Base-by-base conservation (phyloP, 768 basidiomycete genomes). In the Pisolithus microcarpus region DNA sequence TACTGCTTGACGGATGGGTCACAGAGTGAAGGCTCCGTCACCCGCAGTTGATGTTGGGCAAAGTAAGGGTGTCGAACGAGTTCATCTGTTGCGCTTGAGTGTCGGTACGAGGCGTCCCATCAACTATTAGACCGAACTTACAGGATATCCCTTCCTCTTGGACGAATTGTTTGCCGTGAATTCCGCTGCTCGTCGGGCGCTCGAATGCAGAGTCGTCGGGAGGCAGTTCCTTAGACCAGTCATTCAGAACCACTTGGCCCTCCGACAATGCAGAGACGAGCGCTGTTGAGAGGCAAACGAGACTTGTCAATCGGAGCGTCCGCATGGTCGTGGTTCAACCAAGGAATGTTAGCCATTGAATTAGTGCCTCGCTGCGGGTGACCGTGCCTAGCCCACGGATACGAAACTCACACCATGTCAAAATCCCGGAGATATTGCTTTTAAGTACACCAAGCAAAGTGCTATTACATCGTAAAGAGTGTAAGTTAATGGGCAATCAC, bases 1-100 rank as follows among this genome's bases (percentile, higher is more conserved):
- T 85, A 80, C 61, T 88, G 85, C 49, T 68, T 65, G 30, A 91
- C 88, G n/a, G 76, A 68, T 0, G 84, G 64, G 56, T 95, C 92
- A 58, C 92, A 94, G 6, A 94, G 68, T 30, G 76, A 73, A 9
- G 91, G 85, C 56, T 82, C 76, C 0, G 79, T 81, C 11, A 88
- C 59, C 53, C 86, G 73, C 15, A 90, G 72, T 52, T 76, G 71
- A 64, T 87, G 74, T 45, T 68, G 56, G 37, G 82, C 75, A 49
- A 71, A 72, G 15, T 71, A 67, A 9, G 78, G 67, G 54, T 81
- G 81, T 4, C 75, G 75, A 18, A 86, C 72, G 18, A 84, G 73
- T 62, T 88, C 85, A 60, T 86, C 86, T 58, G 9, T 16, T 8
- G 38, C 23, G 23, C 6, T 48, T 13, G 34, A 15, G 19, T n/a